phyloP scores from a whole-genome alignment of 1,284 basidiomycete species.

The Boletus sp. region DNA sequence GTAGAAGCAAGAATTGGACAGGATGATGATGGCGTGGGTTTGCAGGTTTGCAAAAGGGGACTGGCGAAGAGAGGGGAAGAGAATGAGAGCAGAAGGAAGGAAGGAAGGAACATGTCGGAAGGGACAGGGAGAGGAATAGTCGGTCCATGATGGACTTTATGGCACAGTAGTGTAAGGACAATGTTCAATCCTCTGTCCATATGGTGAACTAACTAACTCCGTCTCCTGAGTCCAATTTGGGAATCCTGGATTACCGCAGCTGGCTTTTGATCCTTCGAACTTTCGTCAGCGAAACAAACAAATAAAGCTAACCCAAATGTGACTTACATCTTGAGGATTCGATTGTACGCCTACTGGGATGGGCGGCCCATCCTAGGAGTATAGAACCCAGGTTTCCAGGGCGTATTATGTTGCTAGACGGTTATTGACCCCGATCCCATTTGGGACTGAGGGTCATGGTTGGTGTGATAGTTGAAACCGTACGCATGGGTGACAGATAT shows the following conservation, averaged over 20 bases:
- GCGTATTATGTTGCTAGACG: neutral
- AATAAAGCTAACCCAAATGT: neutral
- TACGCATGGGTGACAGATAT: neutral
- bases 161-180: neutral
- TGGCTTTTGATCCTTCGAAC: no score
- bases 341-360: neutral
- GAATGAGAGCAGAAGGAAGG: conserved; percentile 5
- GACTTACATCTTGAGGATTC: neutral
- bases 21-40: neutral
- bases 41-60: conserved; percentile 16
- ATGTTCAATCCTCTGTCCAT: no score
- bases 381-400: neutral
- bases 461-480: no score
- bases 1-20: neutral
- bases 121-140: neutral
- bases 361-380: neutral
- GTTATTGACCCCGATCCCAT: no score
- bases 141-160: conserved; percentile 10
- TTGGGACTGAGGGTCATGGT: neutral
- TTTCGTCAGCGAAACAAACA: no score
- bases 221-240: no score
- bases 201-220: neutral
- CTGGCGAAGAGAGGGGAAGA: conserved; percentile 13
- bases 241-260: no score
- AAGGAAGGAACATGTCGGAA: conserved; percentile 1